Base-by-base conservation (phyloP, 2,329 filamentous ascomycete genomes). In the Thelonectria olida region DNA sequence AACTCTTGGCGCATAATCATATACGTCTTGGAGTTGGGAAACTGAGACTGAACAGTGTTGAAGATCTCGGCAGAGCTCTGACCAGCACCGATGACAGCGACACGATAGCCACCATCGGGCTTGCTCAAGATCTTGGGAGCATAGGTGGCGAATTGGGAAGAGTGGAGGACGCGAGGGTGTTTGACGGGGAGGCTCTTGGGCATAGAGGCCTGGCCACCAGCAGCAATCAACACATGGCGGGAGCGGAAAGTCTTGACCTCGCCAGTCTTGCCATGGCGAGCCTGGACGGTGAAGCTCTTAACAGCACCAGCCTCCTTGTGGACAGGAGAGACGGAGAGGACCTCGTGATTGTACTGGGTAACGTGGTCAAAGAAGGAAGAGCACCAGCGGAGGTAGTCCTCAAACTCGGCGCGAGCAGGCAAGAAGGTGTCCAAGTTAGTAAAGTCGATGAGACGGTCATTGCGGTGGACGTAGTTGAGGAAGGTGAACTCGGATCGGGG, bases 61-160 rank as follows among this genome's bases (percentile, higher is more conserved):
- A 96, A 97, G 72, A 97, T 97, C 81, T 99, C 95, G 9, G 95
- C 95, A 2, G 93, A 93, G 75, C 92, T 96, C 81, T 99, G 95
- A 1, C 96, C 95, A 47, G 89, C 92, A 8, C 95, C 95, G 39
- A 98, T 83, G 10, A 98, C 91, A 8, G 92, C 94, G 53, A 98
- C 89, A 15, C 87, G 88, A 76, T 93, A 92, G 1, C 84, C 84
- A 2, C 82, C 80, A 31, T 82, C 78, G 56, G 80, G 76, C 67
- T 88, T 82, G 59, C 75, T 79, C 51, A 92, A 83, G 31, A 92
- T 82, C 64, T 85, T 77, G 50, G 85, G 84, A 6, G 90, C 84
- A 13, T 83, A 78, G 61, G 89, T 85, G 27, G 90, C 88, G 77
- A 96, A 98, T 74, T 93, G 88, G 8, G 93, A 97, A 1, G 93